Evolutionary conservation across 1,284 basidiomycete species (phyloP), one percentile per base, ranked within the genome.

Genomic region (Xerocomus amazonicus): DNA sequence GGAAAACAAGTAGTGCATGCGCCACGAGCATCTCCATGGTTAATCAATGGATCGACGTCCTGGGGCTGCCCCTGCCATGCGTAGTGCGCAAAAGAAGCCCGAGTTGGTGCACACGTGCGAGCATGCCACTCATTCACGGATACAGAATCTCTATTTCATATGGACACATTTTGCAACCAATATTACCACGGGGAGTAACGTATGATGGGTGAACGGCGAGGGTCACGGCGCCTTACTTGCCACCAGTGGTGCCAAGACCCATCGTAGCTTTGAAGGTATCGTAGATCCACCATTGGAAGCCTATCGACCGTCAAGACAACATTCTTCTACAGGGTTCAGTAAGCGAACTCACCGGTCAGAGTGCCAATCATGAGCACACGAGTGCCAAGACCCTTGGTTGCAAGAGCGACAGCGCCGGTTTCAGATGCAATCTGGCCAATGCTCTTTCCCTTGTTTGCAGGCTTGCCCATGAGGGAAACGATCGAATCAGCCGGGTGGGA

Each of bases 251-350:
- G 51, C 88, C 88, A 66, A 88, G 74, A 59, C 88, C 88, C 82
- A 90, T 86, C 48, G 83, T 66, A 28, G 79, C 56, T 77, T 90
- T 91, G 80, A 89, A 90, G 47, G 78, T 73, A 63, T 90, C 87
- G 68, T 90, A 90, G 70, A 90, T 90, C 88, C 87, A 90, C 87
- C 87, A 90, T 76, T 90, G 87, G 85, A 90, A 90, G 62, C 87
- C 77, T 66, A 32, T 31, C 50, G 39, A 27, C n/a, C 26, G n/a
- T 41, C 39, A 41, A 26, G 10, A 29, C 27, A 41, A 41, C 0
- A 16, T n/a, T 13, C 27, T 3, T 27, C 16, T 7, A 23, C 26
- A 34, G 38, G 42, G 6, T 6, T 4, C 0, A 9, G 10, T 9
- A 8, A 34, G 9, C 13, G 2, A 2, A 27, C 72, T 51, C 55